Evolutionary conservation across 371 early-diverging fungal genomes (phyloP), one percentile per base, ranked within the genome.

Genomic region (Rhizopus stolonifer): DNA sequence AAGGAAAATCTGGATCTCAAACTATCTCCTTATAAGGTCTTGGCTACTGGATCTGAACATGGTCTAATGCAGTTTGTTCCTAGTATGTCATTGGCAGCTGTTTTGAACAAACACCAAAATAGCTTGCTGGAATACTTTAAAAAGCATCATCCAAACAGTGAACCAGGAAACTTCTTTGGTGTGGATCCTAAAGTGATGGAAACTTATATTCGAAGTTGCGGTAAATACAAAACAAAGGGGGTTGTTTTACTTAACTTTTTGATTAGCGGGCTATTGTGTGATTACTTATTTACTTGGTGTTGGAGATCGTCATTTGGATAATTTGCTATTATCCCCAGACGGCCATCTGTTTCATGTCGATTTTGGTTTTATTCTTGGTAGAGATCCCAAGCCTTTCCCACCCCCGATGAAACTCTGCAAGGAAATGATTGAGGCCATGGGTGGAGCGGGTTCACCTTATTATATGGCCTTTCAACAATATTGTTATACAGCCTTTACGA

Each of bases 351-450:
- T 99, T 74, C 99, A 99, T 66, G 90, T 99, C 29, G 99, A 99
- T 70, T 99, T 95, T 83, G 95, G 97, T 9, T 99, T 92, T 70
- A 94, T 98, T 33, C 84, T 98, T 2, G 99, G 99, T 2, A 81
- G 96, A 47, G 99, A 98, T 65, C 99, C 99, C 0, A 98, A 98
- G 64, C 98, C 98, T 8, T 98, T 98, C 77, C 96, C 97, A 26
- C 96, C 98, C 10, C 96, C 98, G 0, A 98, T 98, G 97, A 98
- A 98, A 65, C 85, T 99, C 23, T 94, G 93, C 63, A 95, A 94
- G 65, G 99, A 99, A 74, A 99, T 99, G 98, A 94, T 97, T 21
- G 99, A 99, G 60, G 94, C 92, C 0, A 96, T 99, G 97, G 97
- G 97, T 36, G 97, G 98, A 10, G 83, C 90, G 21, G 75, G 82